Evolutionary conservation across 371 early-diverging fungal species (phyloP).

Genomic region (Rhizopus delemar): DNA sequence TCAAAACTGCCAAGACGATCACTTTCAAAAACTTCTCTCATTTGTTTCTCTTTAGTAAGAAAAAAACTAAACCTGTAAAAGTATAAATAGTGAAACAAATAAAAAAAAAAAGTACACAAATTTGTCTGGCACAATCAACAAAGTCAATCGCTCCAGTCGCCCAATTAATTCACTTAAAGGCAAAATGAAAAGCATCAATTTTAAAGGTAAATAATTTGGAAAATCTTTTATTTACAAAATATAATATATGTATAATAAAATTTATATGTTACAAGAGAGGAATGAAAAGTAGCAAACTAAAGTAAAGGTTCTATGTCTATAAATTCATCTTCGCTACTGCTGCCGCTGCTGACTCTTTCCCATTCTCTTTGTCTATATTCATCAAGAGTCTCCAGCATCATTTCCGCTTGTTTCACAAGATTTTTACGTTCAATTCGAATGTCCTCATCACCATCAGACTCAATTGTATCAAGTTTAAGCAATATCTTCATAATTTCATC

Average conservation of each 20-base stretch:
- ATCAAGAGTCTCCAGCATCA: constrained; percentile 35
- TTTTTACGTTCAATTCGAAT: constrained; percentile 40
- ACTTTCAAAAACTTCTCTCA: no score
- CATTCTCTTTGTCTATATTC: constrained; percentile 49
- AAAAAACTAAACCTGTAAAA: no score
- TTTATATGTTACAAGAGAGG: neutral
- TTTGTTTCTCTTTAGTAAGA: no score
- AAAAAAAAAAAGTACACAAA: no score
- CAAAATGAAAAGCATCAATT: no score
- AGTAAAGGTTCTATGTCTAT: neutral
- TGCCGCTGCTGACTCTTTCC: constrained; percentile 30
- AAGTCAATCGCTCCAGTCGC: no score
- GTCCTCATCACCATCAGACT: constrained; percentile 38
- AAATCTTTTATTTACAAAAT: no score
- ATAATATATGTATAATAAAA: neutral
- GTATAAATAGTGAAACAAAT: no score
- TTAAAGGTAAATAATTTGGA: no score
- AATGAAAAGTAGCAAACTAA: neutral
- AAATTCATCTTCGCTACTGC: constrained; percentile 13
- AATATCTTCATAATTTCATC: constrained; percentile 37
- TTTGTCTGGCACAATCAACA: no score
- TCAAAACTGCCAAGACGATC: no score
- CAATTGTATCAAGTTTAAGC: constrained; percentile 41
- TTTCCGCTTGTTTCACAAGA: constrained; percentile 38
- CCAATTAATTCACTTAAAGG: no score